phyloP scores from a whole-genome alignment of 257 asterid species.

The Mitragyna speciosa region DNA sequence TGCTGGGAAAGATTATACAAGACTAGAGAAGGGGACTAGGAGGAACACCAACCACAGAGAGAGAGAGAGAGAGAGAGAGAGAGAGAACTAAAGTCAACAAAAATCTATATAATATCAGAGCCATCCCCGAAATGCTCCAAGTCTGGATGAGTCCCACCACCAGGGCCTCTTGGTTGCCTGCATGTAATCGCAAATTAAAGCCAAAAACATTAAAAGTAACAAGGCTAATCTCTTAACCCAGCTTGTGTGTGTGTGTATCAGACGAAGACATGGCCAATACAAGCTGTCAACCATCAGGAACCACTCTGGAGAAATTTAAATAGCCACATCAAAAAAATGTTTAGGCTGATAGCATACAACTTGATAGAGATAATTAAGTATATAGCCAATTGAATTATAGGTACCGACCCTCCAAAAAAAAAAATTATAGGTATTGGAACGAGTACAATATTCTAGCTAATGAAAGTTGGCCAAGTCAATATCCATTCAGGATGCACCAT shows the following conservation, averaged over 20 bases:
- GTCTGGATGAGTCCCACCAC: conserved; percentile 52
- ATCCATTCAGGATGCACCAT: background rate
- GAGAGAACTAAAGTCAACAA: background rate
- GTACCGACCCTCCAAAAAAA: no score
- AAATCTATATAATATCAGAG: conserved; percentile 27
- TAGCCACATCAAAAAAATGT: background rate
- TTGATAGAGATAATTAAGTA: background rate
- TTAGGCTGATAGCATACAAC: background rate
- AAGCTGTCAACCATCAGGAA: background rate
- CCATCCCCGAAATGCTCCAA: conserved; percentile 39
- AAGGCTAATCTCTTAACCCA: no score
- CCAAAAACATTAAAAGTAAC: background rate
- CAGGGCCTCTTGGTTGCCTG: conserved; percentile 50
- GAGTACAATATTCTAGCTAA: background rate
- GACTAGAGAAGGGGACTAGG: background rate
- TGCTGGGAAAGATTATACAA: background rate
- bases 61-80: no score
- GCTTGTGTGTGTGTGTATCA: no score
- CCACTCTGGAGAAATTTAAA: background rate
- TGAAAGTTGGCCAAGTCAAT: background rate
- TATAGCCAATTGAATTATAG: background rate
- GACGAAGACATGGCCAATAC: background rate
- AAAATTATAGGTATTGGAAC: background rate
- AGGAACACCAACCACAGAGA: no score
- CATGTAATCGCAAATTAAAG: background rate